These are phyloP conservation scores for Spinacia oleracea DNA, from an alignment of 179 eudicot species.

Conservation along the genomic window DNA sequence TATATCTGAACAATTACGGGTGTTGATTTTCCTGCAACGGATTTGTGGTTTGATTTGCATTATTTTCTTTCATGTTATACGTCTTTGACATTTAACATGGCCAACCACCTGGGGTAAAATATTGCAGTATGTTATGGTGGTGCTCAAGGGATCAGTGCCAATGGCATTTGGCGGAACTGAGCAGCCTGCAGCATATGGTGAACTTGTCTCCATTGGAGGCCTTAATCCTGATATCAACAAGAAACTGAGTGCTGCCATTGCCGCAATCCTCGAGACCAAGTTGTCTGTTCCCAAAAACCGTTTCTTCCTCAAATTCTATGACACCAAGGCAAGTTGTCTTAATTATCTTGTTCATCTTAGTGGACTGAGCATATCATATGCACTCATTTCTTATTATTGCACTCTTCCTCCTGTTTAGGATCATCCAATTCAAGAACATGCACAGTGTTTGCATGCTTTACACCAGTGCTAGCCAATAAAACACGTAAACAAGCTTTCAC, in stretches of 20 bases:
- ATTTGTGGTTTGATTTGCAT: not conserved
- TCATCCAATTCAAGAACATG: constrained; percentile 77
- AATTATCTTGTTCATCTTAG: constrained; percentile 7
- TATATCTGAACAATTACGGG: not conserved
- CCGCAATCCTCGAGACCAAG: constrained; percentile 74
- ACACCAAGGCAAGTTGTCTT: constrained; percentile 66
- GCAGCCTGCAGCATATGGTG: constrained; percentile 91
- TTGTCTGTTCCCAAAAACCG: constrained; percentile 70
- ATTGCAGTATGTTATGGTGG: constrained; percentile 88
- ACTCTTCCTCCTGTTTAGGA: constrained; percentile 72
- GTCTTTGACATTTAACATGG: not conserved
- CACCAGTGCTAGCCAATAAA: constrained; percentile 72
- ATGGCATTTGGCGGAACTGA: constrained; percentile 93
- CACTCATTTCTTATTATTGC: constrained; percentile 49
- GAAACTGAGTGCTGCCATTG: constrained; percentile 86
- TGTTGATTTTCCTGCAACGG: not conserved
- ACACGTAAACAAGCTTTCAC: constrained; percentile 56
- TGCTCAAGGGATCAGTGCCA: constrained; percentile 88
- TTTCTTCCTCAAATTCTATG: constrained; percentile 85
- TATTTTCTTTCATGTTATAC: not conserved
- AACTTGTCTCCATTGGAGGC: constrained; percentile 89
- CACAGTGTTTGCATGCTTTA: constrained; percentile 97
- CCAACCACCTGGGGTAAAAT: not conserved
- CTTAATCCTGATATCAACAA: constrained; percentile 74
- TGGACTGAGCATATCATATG: constrained; percentile 17